Evolutionary conservation across 805 yeast species (phyloP).

Genomic region (Myxozyma melibiosi): DNA sequence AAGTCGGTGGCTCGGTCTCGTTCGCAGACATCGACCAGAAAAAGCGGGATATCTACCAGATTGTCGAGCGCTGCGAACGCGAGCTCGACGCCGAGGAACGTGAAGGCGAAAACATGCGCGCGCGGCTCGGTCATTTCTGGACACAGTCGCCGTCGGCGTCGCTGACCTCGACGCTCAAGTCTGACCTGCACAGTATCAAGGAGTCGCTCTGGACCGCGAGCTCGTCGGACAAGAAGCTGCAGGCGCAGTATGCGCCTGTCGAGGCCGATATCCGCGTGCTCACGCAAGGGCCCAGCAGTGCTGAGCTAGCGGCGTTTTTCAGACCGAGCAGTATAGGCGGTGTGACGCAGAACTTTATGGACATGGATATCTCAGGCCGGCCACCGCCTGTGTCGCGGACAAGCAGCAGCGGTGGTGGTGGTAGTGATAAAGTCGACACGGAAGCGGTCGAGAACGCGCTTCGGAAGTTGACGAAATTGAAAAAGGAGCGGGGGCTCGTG

Average conservation of each 20-base stretch:
- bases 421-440: slow-evolving; percentile 38
- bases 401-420: slow-evolving; percentile 9
- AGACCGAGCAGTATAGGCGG: slow-evolving; percentile 18
- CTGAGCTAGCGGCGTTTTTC: slow-evolving; percentile 45
- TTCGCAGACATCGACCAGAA: slow-evolving; percentile 27
- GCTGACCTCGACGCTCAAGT: slow-evolving; percentile 36
- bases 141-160: slow-evolving; percentile 44
- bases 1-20: slow-evolving; percentile 32
- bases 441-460: slow-evolving; percentile 57
- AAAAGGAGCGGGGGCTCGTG: slow-evolving; percentile 62
- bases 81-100: slow-evolving; percentile 42
- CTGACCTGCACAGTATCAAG: slow-evolving; percentile 40
- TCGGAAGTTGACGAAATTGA: slow-evolving; percentile 62
- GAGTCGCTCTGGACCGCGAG: slow-evolving; percentile 45
- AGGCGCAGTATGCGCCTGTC: slow-evolving; percentile 52
- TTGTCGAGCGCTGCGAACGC: slow-evolving; percentile 40
- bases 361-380: slow-evolving; percentile 57
- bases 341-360: slow-evolving; percentile 55
- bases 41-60: slow-evolving; percentile 27
- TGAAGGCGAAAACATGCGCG: slow-evolving; percentile 43
- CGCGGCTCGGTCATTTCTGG: slow-evolving; percentile 46
- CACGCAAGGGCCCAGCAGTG: slow-evolving; percentile 49
- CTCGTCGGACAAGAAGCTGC: slow-evolving; percentile 57
- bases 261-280: slow-evolving; percentile 50
- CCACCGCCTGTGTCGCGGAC: not conserved